Base-by-base conservation (phyloP, 2,329 filamentous ascomycete genomes). In the Huntiella abstrusa region DNA sequence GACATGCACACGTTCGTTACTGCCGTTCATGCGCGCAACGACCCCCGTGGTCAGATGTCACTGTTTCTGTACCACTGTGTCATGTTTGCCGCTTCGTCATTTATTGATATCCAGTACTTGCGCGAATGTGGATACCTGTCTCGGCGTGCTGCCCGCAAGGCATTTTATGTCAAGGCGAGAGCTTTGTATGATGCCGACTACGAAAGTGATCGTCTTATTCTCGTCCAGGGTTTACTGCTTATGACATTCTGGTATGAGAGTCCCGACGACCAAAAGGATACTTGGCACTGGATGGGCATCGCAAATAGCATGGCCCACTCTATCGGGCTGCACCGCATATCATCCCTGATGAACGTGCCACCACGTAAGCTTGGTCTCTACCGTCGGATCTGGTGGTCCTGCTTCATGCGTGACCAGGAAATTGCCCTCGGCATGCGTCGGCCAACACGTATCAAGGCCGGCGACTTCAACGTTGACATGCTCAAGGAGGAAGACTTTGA, bases 171-270 rank as follows among this genome's bases (percentile, higher is more conserved):
- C 54, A 87, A 83, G 62, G 82, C 85, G 36, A 81, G 85, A 64
- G 82, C 91, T 3, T 69, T 96, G 13, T 95, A 95, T 62, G 87
- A 95, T 59, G 92, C 94, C 54, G 88, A 96, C 60, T 93, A 92
- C 60, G 88, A 96, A 62, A 75, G 78, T 39, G 87, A 95, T 60
- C 82, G 87, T 44, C 79, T 95, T 49, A 76, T 85, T 15, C 71
- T 95, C 17, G 85, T 95, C 12, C 88, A 95, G 62, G 80, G 83
- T 4, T 69, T 95, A 16, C 69, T 95, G 17, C 70, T 95, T 50
- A 87, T 95, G 82, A 94, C 87, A 3, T 94, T 93, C 60, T 96
- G 88, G 82, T 95, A 95, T 60, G 87, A 95, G 62, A 93, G 85
- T 10, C 87, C 87, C 0, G 86, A 95, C 62, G 88, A 95, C 59